Conservation (phyloP, 129 eudicot species). For the Pulicaria dysenterica region DNA sequence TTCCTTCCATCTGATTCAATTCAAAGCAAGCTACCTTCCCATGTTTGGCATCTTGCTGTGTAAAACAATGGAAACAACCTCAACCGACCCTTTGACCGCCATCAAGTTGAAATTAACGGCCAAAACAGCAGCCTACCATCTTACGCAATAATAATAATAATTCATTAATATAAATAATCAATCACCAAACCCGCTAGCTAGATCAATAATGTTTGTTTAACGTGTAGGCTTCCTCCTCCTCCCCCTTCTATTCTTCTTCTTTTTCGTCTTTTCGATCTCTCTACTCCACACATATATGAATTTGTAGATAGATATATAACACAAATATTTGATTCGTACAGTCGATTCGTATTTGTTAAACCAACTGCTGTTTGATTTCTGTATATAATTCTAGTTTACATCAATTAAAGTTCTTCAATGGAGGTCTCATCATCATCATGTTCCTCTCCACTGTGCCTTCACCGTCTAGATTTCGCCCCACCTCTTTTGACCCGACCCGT, state of each 20-base stretch:
- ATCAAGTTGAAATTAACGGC: constrained; percentile 26
- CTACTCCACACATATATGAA: constrained; percentile 26
- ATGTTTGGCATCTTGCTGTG: constrained; percentile 33
- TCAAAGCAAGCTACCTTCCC: constrained; percentile 19
- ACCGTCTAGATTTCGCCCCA: constrained; percentile 42
- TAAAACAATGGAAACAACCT: constrained; percentile 21
- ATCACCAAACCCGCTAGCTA: constrained; percentile 29
- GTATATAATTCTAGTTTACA: constrained; percentile 18
- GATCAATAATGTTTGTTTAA: constrained; percentile 39
- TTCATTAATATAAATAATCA: not conserved
- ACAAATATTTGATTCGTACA: constrained; percentile 6
- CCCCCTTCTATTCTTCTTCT: constrained; percentile 8
- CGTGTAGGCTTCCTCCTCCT: constrained; percentile 52
- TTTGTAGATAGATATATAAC: constrained; percentile 13
- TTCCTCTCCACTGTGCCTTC: constrained; percentile 48
- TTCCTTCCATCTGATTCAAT: not conserved
- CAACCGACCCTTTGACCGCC: constrained; percentile 35
- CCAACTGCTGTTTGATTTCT: constrained; percentile 14
- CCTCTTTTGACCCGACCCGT: constrained; percentile 36
- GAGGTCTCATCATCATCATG: constrained; percentile 57
- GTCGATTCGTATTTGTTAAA: not conserved
- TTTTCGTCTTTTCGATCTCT: constrained; percentile 11
- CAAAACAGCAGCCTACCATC: constrained; percentile 18
- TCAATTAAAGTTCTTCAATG: constrained; percentile 24
- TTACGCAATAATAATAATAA: constrained; percentile 15